Conservation (phyloP, 2,329 filamentous ascomycete genomes). For the Aureobasidium lini region DNA sequence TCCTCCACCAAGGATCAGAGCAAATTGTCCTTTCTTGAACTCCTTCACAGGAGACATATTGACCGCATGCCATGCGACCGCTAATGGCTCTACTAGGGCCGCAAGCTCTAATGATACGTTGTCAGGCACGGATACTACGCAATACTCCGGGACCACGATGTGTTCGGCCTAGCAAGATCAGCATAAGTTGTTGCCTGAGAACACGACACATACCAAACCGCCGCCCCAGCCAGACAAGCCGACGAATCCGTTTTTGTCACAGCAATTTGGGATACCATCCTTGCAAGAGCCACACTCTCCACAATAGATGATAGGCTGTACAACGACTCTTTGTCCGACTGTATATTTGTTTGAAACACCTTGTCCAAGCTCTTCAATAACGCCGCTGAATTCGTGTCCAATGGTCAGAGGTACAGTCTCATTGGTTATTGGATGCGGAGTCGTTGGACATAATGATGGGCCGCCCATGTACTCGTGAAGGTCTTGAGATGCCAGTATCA, state of each 20-base stretch:
- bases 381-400: conserved; percentile 47
- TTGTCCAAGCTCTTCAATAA: conserved; percentile 45
- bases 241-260: conserved; percentile 47
- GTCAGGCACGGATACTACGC: conserved; percentile 42
- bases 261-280: conserved; percentile 47
- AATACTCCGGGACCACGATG: conserved; percentile 41
- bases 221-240: conserved; percentile 48
- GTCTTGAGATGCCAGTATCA: conserved; percentile 15
- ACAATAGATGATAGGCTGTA: conserved; percentile 50
- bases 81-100: conserved; percentile 47
- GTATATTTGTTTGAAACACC: conserved; percentile 40
- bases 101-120: conserved; percentile 46
- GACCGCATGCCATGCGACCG: conserved; percentile 51
- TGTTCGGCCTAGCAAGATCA: conserved; percentile 21
- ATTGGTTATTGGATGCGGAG: conserved; percentile 48
- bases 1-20: conserved; percentile 45
- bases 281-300: conserved; percentile 45
- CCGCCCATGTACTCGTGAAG: conserved; percentile 30
- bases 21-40: conserved; percentile 40
- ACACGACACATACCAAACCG: conserved; percentile 29
- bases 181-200: background rate
- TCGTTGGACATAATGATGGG: conserved; percentile 37
- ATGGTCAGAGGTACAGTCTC: conserved; percentile 46
- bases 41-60: conserved; percentile 34
- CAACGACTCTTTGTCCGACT: conserved; percentile 41